Evolutionary conservation across 495 filamentous ascomycete species (phyloP).

Genomic region (Xylaria flabelliformis): DNA sequence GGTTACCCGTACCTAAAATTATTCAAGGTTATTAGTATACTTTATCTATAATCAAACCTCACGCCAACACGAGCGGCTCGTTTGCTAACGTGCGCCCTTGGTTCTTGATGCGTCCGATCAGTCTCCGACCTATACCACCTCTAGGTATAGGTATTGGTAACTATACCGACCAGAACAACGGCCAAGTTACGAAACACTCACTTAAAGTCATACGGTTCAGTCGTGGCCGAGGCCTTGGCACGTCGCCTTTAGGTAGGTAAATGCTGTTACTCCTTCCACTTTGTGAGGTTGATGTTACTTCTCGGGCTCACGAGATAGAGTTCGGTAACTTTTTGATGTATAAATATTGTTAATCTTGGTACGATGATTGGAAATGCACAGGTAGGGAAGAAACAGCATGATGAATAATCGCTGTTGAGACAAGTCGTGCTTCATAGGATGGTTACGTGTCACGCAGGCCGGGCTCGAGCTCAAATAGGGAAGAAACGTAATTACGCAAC

Average conservation of each 20-base stretch:
- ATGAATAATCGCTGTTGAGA: slow-evolving; percentile 11
- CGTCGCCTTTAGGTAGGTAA: neutral
- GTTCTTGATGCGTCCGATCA: slow-evolving; percentile 4
- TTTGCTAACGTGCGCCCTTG: neutral
- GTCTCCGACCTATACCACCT: neutral
- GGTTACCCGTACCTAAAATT: neutral
- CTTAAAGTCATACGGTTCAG: neutral
- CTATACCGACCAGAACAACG: neutral
- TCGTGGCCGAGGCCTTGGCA: neutral
- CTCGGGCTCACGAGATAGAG: neutral
- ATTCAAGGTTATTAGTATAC: neutral
- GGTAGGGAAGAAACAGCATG: neutral
- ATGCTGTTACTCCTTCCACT: neutral
- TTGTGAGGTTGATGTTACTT: neutral
- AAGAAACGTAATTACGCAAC: neutral
- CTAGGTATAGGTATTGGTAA: neutral
- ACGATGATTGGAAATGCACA: neutral
- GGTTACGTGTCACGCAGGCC: slow-evolving; percentile 16
- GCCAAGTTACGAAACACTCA: neutral
- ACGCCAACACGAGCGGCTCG: neutral
- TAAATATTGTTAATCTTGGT: neutral
- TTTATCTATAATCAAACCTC: slow-evolving; percentile 8
- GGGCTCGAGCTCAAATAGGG: neutral
- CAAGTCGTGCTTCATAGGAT: neutral
- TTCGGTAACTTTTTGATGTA: neutral